Conservation (phyloP, 805 yeast genomes). For the Starmerella bombicola region DNA sequence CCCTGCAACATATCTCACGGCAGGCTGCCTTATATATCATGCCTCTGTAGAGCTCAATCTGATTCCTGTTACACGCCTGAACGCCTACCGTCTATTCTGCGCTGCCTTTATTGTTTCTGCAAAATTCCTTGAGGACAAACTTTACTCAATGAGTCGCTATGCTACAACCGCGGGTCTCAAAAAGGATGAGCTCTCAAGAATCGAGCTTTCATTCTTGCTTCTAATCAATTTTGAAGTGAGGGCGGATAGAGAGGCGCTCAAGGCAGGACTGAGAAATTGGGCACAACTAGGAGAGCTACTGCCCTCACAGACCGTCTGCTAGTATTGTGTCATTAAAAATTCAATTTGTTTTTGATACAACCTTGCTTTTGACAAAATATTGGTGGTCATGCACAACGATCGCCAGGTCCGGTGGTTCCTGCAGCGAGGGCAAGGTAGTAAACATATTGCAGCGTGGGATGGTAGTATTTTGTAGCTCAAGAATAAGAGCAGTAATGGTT, state of each 20-base stretch:
- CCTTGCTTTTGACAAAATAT: no score
- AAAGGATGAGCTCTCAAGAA: conserved; percentile 33
- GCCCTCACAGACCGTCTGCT: no score
- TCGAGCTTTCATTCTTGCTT: conserved; percentile 42
- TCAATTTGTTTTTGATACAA: no score
- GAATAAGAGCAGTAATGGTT: no score
- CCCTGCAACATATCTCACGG: conserved; percentile 30
- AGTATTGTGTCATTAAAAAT: no score
- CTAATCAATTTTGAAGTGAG: conserved; percentile 39
- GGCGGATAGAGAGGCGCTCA: conserved; percentile 27
- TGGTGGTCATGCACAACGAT: no score
- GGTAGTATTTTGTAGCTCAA: no score
- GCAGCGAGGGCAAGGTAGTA: no score
- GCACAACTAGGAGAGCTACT: conserved; percentile 6
- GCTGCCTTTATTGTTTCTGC: conserved; percentile 37
- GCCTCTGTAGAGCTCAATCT: conserved; percentile 25
- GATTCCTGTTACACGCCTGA: conserved; percentile 29
- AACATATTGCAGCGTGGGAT: no score
- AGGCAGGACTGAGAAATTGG: conserved; percentile 6
- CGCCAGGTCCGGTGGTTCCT: no score
- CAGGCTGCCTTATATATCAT: conserved; percentile 29
- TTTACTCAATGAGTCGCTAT: conserved; percentile 36
- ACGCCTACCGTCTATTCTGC: conserved; percentile 35
- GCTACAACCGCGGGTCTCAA: conserved; percentile 40
- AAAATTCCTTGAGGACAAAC: conserved; percentile 38